Evolutionary conservation across 768 basidiomycete genomes (phyloP).

Genomic region (Calocybe indica): DNA sequence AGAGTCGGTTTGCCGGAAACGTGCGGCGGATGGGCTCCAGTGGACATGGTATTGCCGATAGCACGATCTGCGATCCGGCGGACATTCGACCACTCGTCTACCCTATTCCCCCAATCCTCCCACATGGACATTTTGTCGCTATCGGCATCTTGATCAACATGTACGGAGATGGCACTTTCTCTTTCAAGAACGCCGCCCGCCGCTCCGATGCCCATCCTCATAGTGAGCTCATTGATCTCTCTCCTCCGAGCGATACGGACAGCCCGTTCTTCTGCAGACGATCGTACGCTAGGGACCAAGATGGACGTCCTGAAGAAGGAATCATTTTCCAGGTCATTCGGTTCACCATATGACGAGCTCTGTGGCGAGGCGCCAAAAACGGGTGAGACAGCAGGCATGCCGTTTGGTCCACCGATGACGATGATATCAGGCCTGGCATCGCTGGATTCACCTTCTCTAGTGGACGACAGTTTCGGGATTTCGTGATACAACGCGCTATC

Average conservation of each 20-base stretch:
- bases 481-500: constrained; percentile 57
- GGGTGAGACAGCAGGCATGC: constrained; percentile 30
- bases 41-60: constrained; percentile 57
- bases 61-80: constrained; percentile 72
- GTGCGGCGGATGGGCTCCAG: constrained; percentile 11
- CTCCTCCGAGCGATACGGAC: constrained; percentile 57
- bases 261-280: constrained; percentile 44
- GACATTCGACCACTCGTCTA: constrained; percentile 68
- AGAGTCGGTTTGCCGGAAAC: constrained; percentile 33
- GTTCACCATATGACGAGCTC: constrained; percentile 12
- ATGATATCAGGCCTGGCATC: constrained; percentile 39
- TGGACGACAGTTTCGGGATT: constrained; percentile 45
- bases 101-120: constrained; percentile 63
- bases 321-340: constrained; percentile 20
- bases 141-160: constrained; percentile 1
- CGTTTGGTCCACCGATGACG: constrained; percentile 37
- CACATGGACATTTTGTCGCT: constrained; percentile 29
- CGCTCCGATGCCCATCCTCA: constrained; percentile 78
- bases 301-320: constrained; percentile 64
- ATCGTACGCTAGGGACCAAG: constrained; percentile 59
- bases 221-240: constrained; percentile 75
- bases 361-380: constrained; percentile 17
- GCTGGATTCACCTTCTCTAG: constrained; percentile 30
- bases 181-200: constrained; percentile 62
- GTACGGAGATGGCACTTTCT: constrained; percentile 22